Conservation (phyloP, 73 alveolate genomes). For the Paramecium tetraurelia region DNA sequence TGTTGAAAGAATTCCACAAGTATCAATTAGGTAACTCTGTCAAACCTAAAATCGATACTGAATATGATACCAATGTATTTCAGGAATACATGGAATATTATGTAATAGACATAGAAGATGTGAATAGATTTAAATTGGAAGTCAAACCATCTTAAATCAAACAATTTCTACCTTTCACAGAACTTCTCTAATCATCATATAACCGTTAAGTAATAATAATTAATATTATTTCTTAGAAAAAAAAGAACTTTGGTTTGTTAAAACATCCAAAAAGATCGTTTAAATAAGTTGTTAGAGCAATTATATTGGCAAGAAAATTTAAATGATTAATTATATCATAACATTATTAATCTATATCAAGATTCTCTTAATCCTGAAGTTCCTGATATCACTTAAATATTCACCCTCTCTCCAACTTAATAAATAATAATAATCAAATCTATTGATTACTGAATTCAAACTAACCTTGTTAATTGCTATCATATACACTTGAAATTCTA, state of each 20-base stretch:
- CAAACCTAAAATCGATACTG: slow-evolving; percentile 30
- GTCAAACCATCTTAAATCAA: background rate
- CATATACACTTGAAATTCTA: no score
- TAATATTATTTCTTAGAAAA: background rate
- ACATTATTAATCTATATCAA: background rate
- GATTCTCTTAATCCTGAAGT: background rate
- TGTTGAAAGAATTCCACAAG: background rate
- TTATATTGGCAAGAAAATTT: background rate
- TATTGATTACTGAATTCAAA: no score
- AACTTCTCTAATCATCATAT: background rate
- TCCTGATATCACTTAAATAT: background rate
- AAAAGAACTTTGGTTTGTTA: background rate
- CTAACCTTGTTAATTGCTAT: no score
- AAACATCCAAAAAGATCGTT: background rate
- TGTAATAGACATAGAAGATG: background rate
- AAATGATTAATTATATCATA: background rate
- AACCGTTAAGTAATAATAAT: background rate
- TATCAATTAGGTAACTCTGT: background rate
- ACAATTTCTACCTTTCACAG: background rate
- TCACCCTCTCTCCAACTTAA: background rate
- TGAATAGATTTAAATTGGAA: background rate
- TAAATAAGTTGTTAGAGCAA: background rate
- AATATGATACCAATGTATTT: slow-evolving; percentile 9
- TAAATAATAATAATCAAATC: background rate
- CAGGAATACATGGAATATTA: background rate